A percentile compares a stretch with the other conserved stretches of the same genome.
phyloP scores from a whole-genome alignment of 1,284 basidiomycete genomes.

The Irpex sp. region DNA sequence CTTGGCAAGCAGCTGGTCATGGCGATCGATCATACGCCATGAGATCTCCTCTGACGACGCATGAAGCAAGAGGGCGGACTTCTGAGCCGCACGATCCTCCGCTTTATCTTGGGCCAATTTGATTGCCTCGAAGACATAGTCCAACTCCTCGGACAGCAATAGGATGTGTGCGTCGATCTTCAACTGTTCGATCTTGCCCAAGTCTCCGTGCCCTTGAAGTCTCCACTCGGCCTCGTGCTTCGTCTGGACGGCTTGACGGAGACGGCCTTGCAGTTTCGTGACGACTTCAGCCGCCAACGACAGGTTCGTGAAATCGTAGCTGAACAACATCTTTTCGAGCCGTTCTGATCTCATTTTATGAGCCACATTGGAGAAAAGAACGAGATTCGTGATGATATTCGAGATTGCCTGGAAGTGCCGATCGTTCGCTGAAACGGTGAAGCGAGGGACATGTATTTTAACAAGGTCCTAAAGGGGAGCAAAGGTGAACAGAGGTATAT shows the following conservation, averaged over 20 bases:
- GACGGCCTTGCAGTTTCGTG: constrained; percentile 66
- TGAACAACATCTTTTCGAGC: constrained; percentile 82
- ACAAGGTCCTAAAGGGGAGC: constrained; percentile 65
- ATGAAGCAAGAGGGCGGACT: constrained; percentile 79
- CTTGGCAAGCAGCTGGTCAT: constrained; percentile 77
- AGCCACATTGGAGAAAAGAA: constrained; percentile 85
- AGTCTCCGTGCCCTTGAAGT: constrained; percentile 34
- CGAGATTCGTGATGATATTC: constrained; percentile 81
- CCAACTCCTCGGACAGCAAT: constrained; percentile 75
- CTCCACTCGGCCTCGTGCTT: constrained; percentile 46
- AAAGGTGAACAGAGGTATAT: background rate
- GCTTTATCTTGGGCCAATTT: constrained; percentile 73
- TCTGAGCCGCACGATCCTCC: constrained; percentile 68
- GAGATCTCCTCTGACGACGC: constrained; percentile 85
- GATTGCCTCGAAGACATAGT: constrained; percentile 87
- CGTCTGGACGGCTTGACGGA: constrained; percentile 65
- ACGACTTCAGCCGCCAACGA: constrained; percentile 65
- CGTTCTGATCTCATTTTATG: constrained; percentile 73
- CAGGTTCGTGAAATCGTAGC: constrained; percentile 87
- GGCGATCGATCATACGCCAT: constrained; percentile 88
- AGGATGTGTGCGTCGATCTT: constrained; percentile 75
- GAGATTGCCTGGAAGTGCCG: constrained; percentile 86
- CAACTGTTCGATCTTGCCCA: constrained; percentile 53
- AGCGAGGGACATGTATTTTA: constrained; percentile 75
- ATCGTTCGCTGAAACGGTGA: constrained; percentile 86